A percentile compares a stretch with the other conserved stretches of the same genome.
Evolutionary conservation across 306 rosid species (phyloP).

Genomic region (Psophocarpus tetragonolobus): DNA sequence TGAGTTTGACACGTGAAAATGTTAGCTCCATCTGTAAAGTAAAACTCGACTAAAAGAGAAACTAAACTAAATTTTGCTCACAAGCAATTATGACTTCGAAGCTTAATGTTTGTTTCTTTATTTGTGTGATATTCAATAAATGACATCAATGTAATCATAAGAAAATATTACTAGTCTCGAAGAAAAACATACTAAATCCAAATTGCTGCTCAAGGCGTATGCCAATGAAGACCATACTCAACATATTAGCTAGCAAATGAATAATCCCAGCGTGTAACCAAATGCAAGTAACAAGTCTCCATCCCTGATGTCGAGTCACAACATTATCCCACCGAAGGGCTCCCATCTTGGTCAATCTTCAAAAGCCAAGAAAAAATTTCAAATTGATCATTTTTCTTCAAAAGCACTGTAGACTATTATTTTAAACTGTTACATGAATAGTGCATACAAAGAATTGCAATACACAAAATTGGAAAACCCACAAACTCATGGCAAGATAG

Average conservation of each 20-base stretch:
- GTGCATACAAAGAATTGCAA: slow-evolving; percentile 9
- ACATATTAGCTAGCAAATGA: slow-evolving; percentile 77
- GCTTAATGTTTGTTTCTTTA: neutral
- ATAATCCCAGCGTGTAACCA: slow-evolving; percentile 92
- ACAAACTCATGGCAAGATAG: neutral
- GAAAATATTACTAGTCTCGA: neutral
- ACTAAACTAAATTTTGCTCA: neutral
- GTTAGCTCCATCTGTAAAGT: neutral
- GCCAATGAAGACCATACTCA: slow-evolving; percentile 72
- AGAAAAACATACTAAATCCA: slow-evolving; percentile 66
- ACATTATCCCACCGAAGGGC: slow-evolving; percentile 64
- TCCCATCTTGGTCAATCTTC: slow-evolving; percentile 85
- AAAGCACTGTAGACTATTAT: neutral
- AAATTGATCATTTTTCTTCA: neutral
- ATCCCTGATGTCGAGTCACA: slow-evolving; percentile 64
- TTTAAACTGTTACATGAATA: neutral
- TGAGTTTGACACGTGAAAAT: neutral
- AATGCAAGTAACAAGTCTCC: slow-evolving; percentile 84
- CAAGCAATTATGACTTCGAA: neutral
- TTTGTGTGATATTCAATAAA: neutral
- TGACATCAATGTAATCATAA: neutral
- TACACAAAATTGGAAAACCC: neutral
- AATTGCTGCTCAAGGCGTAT: slow-evolving; percentile 91
- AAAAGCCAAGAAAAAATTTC: slow-evolving; percentile 15
- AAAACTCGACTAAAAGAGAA: neutral